These are phyloP conservation scores for Dionaea muscipula DNA, from an alignment of 179 eudicot genomes.

Conservation along the genomic window DNA sequence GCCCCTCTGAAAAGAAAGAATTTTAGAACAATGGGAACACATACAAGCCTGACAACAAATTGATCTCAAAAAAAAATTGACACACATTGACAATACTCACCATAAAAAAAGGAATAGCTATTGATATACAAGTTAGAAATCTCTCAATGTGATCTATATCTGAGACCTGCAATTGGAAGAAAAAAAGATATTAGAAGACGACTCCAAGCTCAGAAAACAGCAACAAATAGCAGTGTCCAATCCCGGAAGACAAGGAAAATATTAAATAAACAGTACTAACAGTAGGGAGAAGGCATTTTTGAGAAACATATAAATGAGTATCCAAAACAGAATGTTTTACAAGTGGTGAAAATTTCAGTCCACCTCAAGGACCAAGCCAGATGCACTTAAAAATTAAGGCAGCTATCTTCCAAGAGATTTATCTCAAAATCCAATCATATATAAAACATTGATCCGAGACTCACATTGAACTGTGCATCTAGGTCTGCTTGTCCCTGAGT, in stretches of 20 bases:
- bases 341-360: no score
- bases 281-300: not conserved
- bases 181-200: not conserved
- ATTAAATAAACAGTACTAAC: no score
- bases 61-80: not conserved
- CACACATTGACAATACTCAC: conserved; percentile 26
- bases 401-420: not conserved
- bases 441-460: conserved; percentile 10
- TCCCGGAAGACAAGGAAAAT: no score
- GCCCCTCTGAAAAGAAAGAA: conserved; percentile 46
- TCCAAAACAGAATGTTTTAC: no score
- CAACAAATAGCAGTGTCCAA: not conserved
- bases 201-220: not conserved
- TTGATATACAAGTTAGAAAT: conserved; percentile 53
- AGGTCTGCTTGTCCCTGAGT: conserved; percentile 93
- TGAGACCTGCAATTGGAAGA: conserved; percentile 40
- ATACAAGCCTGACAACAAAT: no score
- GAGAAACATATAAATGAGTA: no score
- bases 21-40: no score
- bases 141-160: conserved; percentile 83
- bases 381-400: not conserved
- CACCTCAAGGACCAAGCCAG: no score
- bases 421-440: not conserved
- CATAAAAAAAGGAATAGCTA: conserved; percentile 68
- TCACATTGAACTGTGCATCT: conserved; percentile 70